Evolutionary conservation across 495 filamentous ascomycete genomes (phyloP).

Genomic region (Penicillium paxilli): DNA sequence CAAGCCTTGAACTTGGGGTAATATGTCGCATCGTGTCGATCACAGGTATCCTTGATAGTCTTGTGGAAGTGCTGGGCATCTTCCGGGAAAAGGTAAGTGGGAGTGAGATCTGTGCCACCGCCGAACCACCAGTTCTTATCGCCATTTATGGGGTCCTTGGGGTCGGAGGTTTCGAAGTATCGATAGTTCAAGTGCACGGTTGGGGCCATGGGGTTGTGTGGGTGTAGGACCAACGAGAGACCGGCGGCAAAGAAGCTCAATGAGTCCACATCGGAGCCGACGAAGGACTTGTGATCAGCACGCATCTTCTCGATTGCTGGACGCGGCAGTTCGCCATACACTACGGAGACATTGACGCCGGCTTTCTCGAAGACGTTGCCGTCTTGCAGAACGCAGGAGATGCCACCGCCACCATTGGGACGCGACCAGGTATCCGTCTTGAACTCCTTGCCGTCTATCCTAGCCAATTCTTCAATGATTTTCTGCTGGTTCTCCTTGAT

Average conservation of each 20-base stretch:
- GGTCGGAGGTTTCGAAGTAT: slow-evolving; percentile 88
- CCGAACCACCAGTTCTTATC: slow-evolving; percentile 95
- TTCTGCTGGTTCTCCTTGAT: slow-evolving; percentile 88
- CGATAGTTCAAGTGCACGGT: slow-evolving; percentile 98
- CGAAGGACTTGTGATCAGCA: slow-evolving; percentile 88
- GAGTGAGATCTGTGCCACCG: slow-evolving; percentile 91
- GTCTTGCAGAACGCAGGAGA: slow-evolving; percentile 91
- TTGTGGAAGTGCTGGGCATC: slow-evolving; percentile 96
- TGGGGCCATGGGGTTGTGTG: slow-evolving; percentile 91
- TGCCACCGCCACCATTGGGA: slow-evolving; percentile 80
- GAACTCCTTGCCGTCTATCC: slow-evolving; percentile 81
- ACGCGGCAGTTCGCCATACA: slow-evolving; percentile 89
- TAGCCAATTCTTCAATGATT: slow-evolving; percentile 78
- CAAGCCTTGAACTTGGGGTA: slow-evolving; percentile 96
- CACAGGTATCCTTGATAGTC: slow-evolving; percentile 88
- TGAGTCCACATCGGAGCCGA: slow-evolving; percentile 68
- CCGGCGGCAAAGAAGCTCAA: slow-evolving; percentile 95
- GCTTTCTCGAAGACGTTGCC: slow-evolving; percentile 98
- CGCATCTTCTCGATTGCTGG: slow-evolving; percentile 92
- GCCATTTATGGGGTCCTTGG: slow-evolving; percentile 61
- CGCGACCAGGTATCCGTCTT: slow-evolving; percentile 82
- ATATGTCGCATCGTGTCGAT: slow-evolving; percentile 88
- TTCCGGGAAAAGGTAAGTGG: slow-evolving; percentile 92
- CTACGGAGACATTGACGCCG: slow-evolving; percentile 90
- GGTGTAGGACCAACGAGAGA: slow-evolving; percentile 88